A percentile compares a stretch with the other conserved stretches of the same genome.
Conservation (phyloP, 208 protist species). For the Trypanosoma scelopori region DNA sequence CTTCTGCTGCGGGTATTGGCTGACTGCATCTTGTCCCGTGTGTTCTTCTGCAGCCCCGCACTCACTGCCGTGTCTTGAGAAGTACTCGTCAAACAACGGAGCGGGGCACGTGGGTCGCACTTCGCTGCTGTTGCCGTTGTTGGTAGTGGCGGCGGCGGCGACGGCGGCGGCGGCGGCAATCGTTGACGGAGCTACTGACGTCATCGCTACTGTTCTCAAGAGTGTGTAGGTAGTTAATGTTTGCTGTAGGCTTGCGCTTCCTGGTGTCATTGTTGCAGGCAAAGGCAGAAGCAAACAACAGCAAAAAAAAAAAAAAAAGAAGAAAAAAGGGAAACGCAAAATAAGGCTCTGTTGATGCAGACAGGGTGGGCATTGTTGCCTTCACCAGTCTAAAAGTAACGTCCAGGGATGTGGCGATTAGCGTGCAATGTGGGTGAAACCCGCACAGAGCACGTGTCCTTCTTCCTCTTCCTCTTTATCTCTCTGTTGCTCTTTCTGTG, state of each 20-base stretch:
- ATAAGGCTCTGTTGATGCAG: conserved; percentile 7
- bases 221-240: not conserved
- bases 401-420: no score
- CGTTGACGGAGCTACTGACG: not conserved
- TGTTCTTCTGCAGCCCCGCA: not conserved
- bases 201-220: not conserved
- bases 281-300: no score
- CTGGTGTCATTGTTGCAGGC: not conserved
- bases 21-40: not conserved
- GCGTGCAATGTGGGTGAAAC: no score
- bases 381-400: no score
- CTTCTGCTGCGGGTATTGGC: not conserved
- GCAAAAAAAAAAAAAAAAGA: conserved; percentile 7
- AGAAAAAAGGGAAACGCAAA: conserved; percentile 23
- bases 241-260: not conserved
- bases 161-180: not conserved
- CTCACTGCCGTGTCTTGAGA: not conserved
- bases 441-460: no score
- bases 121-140: no score
- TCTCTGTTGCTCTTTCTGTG: no score
- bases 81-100: conserved; percentile 5
- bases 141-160: no score
- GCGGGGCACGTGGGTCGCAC: not conserved
- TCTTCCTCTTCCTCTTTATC: no score
- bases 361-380: not conserved